Base-by-base conservation (phyloP, 2,329 filamentous ascomycete genomes). In the Penicillium sp. region DNA sequence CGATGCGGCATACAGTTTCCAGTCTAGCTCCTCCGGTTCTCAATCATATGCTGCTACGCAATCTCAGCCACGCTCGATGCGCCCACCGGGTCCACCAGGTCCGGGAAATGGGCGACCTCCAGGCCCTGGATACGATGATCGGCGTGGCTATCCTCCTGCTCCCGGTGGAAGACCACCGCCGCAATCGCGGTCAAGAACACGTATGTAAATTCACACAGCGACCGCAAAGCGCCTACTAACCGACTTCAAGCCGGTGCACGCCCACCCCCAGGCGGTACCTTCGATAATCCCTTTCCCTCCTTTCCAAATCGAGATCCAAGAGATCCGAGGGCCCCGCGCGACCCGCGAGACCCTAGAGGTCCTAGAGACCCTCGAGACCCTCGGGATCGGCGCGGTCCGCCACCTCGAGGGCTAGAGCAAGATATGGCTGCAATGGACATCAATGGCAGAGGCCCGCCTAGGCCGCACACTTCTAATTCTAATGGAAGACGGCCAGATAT, bases 231-330 rank as follows among this genome's bases (percentile, higher is more conserved):
- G 29, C 13, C 31, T 23, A 46, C 55, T 66, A 57, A 66, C 38
- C 43, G 17, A 15, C 50, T 40, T 40, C 19, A 56, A 67, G 48
- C 63, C 38, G 49, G 60, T 49, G 67, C 50, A 49, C 66, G 64
- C 50, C 63, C 64, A 37, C 75, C 73, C 4, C 71, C 71, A 48
- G 78, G 35, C 73, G 77, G 45, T 71, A 74, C 73, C 29, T 82
- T 76, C 71, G 81, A 84, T 56, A 80, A 78, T 62, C 81, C 81
- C 3, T 83, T 82, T 55, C 80, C 81, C 27, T 67, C 74, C 6
- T 81, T 71, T 60, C 75, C 65, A 47, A 45, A 40, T 17, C 54
- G 48, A 46, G 53, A 56, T 23, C 53, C 53, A n/a, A 50, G 46
- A 55, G 52, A 38, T 10, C 40, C 48, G 19, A 51, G 54, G n/a